Percentiles rank a stretch among this genome's conserved stretches.
Conservation (phyloP, 768 basidiomycete genomes). For the Mycena rebaudengoi region DNA sequence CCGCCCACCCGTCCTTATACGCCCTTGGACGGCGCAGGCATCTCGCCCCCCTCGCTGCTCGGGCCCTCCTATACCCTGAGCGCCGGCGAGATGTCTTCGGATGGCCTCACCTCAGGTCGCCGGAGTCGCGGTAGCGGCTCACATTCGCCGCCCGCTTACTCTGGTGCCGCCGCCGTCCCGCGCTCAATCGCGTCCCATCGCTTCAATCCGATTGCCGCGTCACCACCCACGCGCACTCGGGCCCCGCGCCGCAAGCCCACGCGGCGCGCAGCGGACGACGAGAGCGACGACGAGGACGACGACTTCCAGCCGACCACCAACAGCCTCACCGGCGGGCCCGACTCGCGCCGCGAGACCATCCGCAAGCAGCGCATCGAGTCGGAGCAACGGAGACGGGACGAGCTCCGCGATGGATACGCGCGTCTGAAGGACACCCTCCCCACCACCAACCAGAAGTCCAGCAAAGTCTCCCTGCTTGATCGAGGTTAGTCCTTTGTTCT, state of each 20-base stretch:
- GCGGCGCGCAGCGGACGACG: constrained; percentile 66
- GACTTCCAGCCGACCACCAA: constrained; percentile 69
- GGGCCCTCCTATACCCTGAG: constrained; percentile 63
- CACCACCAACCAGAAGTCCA: constrained; percentile 89
- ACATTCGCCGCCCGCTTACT: constrained; percentile 49
- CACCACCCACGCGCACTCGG: constrained; percentile 64
- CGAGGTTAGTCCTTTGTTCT: constrained; percentile 59
- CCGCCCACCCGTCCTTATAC: constrained; percentile 66
- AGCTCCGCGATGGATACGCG: constrained; percentile 91
- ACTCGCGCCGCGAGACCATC: constrained; percentile 88
- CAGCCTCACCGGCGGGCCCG: constrained; percentile 55
- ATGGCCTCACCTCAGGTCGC: constrained; percentile 68
- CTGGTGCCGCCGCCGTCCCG: constrained; percentile 55
- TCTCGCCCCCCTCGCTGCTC: constrained; percentile 75
- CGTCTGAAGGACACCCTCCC: constrained; percentile 92
- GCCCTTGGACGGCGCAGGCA: constrained; percentile 67
- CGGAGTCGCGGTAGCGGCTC: constrained; percentile 78
- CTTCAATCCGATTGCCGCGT: constrained; percentile 79
- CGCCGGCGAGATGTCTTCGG: constrained; percentile 78
- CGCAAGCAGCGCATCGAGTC: constrained; percentile 94
- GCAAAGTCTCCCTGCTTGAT: constrained; percentile 91
- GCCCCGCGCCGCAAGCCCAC: constrained; percentile 44
- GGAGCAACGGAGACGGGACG: constrained; percentile 90
- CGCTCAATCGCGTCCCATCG: constrained; percentile 72
- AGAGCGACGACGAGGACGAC: constrained; percentile 78